A percentile compares a stretch with the other conserved stretches of the same genome.
Evolutionary conservation across 1,139 yeast genomes (phyloP).

Genomic region (Diutina sp.): DNA sequence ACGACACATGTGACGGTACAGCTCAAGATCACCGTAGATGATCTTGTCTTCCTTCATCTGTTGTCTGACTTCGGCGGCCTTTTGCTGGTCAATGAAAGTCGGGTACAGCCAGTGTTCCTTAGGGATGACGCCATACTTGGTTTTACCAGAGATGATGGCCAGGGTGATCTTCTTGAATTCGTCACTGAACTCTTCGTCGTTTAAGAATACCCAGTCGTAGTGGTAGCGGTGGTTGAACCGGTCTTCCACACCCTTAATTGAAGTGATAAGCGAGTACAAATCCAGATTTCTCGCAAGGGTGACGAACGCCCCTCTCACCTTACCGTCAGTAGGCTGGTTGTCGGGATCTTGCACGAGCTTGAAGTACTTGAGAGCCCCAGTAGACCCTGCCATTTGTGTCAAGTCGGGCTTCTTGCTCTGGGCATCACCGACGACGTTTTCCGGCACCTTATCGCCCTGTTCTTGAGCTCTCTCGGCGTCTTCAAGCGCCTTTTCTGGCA

Average conservation of each 20-base stretch:
- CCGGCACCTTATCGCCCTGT: background rate
- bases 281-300: slow-evolving; percentile 72
- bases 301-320: slow-evolving; percentile 62
- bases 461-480: background rate
- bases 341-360: slow-evolving; percentile 1
- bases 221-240: slow-evolving; percentile 86
- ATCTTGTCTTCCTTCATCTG: slow-evolving; percentile 38
- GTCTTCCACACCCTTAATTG: slow-evolving; percentile 63
- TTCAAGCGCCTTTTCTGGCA: background rate
- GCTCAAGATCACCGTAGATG: slow-evolving; percentile 47
- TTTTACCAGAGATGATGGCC: slow-evolving; percentile 36
- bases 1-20: slow-evolving; percentile 84
- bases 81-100: slow-evolving; percentile 42
- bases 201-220: slow-evolving; percentile 82
- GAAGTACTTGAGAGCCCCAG: background rate
- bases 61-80: slow-evolving; percentile 40
- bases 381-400: background rate
- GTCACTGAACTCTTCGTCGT: slow-evolving; percentile 59
- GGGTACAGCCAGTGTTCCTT: slow-evolving; percentile 62
- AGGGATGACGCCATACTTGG: slow-evolving; percentile 60
- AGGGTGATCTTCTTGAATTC: slow-evolving; percentile 45
- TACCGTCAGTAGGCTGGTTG: background rate
- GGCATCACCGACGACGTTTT: background rate
- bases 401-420: background rate
- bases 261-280: slow-evolving; percentile 49